phyloP scores from a whole-genome alignment of 1,284 basidiomycete species.

The Ganoderma sinense region DNA sequence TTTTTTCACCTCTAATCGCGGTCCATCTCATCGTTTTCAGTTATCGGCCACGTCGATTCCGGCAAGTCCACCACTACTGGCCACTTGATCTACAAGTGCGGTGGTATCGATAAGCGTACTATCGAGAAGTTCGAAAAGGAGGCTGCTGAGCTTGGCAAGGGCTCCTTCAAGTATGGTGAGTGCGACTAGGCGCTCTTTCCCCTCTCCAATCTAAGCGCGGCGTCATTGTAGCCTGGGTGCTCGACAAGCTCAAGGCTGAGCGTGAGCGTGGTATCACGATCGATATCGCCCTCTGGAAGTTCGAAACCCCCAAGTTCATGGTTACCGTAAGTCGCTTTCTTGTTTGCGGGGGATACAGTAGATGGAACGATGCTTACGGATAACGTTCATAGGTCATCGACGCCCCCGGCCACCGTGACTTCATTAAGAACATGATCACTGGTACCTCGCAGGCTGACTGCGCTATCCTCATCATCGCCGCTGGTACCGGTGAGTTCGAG shows the following conservation, averaged over 20 bases:
- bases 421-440: conserved; percentile 99
- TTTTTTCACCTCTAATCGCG: conserved; percentile 5
- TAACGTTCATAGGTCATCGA: conserved; percentile 80
- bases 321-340: conserved; percentile 71
- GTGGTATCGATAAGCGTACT: conserved; percentile 99
- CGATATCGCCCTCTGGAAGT: conserved; percentile 99
- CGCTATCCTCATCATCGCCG: conserved; percentile 99
- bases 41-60: conserved; percentile 98
- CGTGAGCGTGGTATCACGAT: conserved; percentile 99
- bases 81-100: conserved; percentile 99
- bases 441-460: conserved; percentile 99
- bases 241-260: conserved; percentile 99
- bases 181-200: conserved; percentile 35
- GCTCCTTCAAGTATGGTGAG: conserved; percentile 98
- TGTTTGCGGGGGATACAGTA: conserved; percentile 9
- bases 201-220: conserved; percentile 18
- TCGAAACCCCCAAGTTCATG: conserved; percentile 95
- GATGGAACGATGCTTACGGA: conserved; percentile 11
- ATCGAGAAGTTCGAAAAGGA: conserved; percentile 99
- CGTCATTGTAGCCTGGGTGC: conserved; percentile 87
- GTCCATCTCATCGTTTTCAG: conserved; percentile 49
- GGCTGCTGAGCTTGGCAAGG: conserved; percentile 99
- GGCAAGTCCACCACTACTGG: conserved; percentile 99
- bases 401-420: conserved; percentile 99
- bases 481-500: conserved; percentile 99